phyloP scores from a whole-genome alignment of 192 early-diverging fungal genomes.

The Entrophospora sp. region DNA sequence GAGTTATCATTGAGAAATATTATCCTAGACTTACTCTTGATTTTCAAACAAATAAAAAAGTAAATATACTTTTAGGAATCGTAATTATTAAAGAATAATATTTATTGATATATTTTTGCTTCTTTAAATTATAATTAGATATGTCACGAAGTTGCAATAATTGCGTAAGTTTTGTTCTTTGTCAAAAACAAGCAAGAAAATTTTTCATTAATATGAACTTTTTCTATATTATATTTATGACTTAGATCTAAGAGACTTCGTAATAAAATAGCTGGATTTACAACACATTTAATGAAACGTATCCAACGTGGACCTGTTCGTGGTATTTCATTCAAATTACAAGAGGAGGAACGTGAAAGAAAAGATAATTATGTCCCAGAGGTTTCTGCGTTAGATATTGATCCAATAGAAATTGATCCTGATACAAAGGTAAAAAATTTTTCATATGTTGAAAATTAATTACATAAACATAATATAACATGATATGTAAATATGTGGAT shows the following conservation, averaged over 20 bases:
- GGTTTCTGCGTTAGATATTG: slow-evolving; percentile 88
- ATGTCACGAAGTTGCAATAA: slow-evolving; percentile 85
- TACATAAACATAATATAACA: too few species aligned
- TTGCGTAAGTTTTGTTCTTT: slow-evolving; percentile 38
- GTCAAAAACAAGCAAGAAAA: background rate
- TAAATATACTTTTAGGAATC: slow-evolving; percentile 44
- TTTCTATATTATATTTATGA: too few species aligned
- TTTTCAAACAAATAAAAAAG: slow-evolving; percentile 99
- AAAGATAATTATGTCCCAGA: slow-evolving; percentile 99
- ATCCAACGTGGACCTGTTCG: slow-evolving; percentile 97
- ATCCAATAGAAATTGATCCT: slow-evolving; percentile 87
- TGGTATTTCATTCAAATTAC: slow-evolving; percentile 99
- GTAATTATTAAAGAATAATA: background rate
- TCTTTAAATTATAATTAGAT: slow-evolving; percentile 1
- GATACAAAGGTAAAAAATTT: slow-evolving; percentile 69
- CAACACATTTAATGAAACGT: slow-evolving; percentile 99
- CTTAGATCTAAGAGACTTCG: slow-evolving; percentile 88
- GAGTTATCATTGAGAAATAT: slow-evolving; percentile 99
- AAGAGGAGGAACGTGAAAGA: slow-evolving; percentile 99
- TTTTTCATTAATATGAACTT: background rate
- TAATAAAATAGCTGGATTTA: slow-evolving; percentile 99
- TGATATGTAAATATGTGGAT: background rate
- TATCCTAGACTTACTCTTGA: slow-evolving; percentile 97
- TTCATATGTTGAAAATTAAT: background rate
- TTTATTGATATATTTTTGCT: background rate